phyloP scores from a whole-genome alignment of 1,284 basidiomycete genomes.

The Tylopilus sp. region DNA sequence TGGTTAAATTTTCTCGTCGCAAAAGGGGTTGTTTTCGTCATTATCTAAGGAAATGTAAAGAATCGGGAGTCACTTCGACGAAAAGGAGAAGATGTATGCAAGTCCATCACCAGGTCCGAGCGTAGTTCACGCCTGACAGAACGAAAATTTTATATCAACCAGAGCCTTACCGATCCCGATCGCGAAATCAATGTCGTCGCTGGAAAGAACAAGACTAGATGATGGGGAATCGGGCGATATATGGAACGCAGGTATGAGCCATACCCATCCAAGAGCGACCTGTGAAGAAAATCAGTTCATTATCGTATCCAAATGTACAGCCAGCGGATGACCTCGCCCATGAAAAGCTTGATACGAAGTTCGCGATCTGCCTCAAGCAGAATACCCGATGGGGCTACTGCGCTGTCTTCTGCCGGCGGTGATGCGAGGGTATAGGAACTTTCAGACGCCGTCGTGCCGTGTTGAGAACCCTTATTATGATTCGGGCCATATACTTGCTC shows the following conservation, averaged over 20 bases:
- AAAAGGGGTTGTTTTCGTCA: neutral
- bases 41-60: neutral
- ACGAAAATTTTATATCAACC: slow-evolving; percentile 56
- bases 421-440: slow-evolving; percentile 3
- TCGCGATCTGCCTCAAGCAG: slow-evolving; percentile 67
- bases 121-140: slow-evolving; percentile 34
- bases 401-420: neutral
- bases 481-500: slow-evolving; percentile 31
- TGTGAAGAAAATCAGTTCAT: slow-evolving; percentile 27
- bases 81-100: neutral
- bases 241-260: slow-evolving; percentile 81
- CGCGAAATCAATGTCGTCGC: slow-evolving; percentile 71
- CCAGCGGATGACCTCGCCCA: slow-evolving; percentile 52
- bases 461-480: slow-evolving; percentile 14
- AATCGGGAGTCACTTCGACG: neutral
- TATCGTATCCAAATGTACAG: neutral
- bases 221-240: slow-evolving; percentile 38
- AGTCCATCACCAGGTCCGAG: neutral
- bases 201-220: slow-evolving; percentile 39
- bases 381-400: slow-evolving; percentile 38
- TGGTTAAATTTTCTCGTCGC: neutral
- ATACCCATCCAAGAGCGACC: slow-evolving; percentile 76
- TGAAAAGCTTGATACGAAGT: slow-evolving; percentile 72
- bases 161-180: slow-evolving; percentile 64
- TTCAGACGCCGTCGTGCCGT: neutral